phyloP scores from a whole-genome alignment of 2,329 filamentous ascomycete species.

The Cladosporium sp. region DNA sequence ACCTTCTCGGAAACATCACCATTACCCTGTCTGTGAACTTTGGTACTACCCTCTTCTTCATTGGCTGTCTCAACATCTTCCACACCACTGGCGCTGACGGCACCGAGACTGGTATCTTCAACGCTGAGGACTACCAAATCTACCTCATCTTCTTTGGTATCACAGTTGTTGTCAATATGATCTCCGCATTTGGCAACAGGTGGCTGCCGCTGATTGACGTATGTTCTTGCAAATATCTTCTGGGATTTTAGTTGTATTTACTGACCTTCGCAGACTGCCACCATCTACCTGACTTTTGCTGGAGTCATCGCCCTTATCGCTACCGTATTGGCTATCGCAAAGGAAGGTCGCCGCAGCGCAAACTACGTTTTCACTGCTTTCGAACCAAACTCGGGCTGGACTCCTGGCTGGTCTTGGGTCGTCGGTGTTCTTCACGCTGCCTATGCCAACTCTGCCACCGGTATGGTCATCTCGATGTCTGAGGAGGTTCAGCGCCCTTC shows the following conservation, averaged over 20 bases:
- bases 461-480: conserved; percentile 65
- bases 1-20: conserved; percentile 74
- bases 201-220: conserved; percentile 59
- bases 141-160: conserved; percentile 49
- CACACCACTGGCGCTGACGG: conserved; percentile 35
- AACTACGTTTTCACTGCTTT: conserved; percentile 65
- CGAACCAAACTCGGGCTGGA: conserved; percentile 65
- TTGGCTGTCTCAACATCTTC: conserved; percentile 49
- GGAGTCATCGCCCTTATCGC: conserved; percentile 64
- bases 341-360: conserved; percentile 61
- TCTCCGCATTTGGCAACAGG: conserved; percentile 50
- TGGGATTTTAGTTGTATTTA: conserved; percentile 33
- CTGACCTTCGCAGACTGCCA: conserved; percentile 47
- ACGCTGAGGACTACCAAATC: conserved; percentile 41
- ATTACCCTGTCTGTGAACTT: conserved; percentile 83
- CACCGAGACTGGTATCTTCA: conserved; percentile 44
- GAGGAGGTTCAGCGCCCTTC: conserved; percentile 66
- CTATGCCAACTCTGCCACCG: conserved; percentile 70
- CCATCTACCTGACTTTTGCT: conserved; percentile 71
- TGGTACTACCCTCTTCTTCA: conserved; percentile 56
- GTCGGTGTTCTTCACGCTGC: conserved; percentile 69
- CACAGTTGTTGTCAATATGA: conserved; percentile 47
- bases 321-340: conserved; percentile 61
- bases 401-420: conserved; percentile 67
- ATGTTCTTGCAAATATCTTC: background rate